Conservation (phyloP, 2,329 filamentous ascomycete species). For the Penicillium sp. region DNA sequence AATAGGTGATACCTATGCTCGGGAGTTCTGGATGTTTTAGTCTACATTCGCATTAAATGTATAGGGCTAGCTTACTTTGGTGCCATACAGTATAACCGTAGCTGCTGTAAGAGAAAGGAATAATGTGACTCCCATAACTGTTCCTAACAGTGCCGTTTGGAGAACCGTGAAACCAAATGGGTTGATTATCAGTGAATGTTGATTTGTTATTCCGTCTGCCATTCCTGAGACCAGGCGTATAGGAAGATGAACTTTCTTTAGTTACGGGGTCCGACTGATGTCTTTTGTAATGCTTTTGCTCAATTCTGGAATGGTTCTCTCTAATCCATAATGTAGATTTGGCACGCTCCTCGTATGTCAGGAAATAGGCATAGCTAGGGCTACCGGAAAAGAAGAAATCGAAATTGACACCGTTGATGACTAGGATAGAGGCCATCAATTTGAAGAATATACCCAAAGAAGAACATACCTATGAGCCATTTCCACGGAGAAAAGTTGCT, state of each 20-base stretch:
- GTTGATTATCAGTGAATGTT: slow-evolving; percentile 47
- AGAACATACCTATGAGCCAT: slow-evolving; percentile 40
- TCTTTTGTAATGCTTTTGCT: slow-evolving; percentile 37
- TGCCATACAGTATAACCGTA: slow-evolving; percentile 30
- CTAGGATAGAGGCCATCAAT: not conserved
- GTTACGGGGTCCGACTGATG: slow-evolving; percentile 12
- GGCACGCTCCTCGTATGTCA: slow-evolving; percentile 33
- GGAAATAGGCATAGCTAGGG: slow-evolving; percentile 31
- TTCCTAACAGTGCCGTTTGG: slow-evolving; percentile 19
- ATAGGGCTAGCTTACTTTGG: slow-evolving; percentile 20
- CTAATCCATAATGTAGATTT: slow-evolving; percentile 37
- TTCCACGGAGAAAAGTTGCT: slow-evolving; percentile 40
- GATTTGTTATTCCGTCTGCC: slow-evolving; percentile 40
- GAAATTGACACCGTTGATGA: slow-evolving; percentile 17
- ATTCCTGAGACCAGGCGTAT: slow-evolving; percentile 38
- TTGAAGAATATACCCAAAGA: not conserved
- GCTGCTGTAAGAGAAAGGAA: slow-evolving; percentile 30
- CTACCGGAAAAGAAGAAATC: slow-evolving; percentile 36
- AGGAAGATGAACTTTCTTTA: slow-evolving; percentile 21
- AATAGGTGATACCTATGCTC: slow-evolving; percentile 25
- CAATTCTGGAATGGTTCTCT: slow-evolving; percentile 39
- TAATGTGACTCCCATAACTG: slow-evolving; percentile 28
- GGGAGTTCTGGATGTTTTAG: slow-evolving; percentile 7
- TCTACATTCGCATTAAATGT: not conserved
- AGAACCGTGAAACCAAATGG: slow-evolving; percentile 44